phyloP scores from a whole-genome alignment of 208 protist genomes.

The Acanthamoeba sp. region DNA sequence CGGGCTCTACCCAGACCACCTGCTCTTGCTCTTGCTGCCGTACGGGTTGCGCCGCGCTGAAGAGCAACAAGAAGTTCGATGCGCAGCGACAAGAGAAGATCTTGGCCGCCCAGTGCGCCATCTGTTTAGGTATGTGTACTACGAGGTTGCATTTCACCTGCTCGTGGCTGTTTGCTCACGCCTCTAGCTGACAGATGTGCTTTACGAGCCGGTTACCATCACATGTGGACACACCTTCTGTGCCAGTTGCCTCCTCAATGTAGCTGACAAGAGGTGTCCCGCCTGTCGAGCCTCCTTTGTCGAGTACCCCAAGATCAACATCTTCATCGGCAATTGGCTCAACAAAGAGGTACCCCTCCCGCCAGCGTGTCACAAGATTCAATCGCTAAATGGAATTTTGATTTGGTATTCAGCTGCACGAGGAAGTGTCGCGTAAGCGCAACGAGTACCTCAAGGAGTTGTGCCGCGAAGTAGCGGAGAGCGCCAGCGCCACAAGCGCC shows the following conservation, averaged over 20 bases:
- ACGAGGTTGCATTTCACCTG: not conserved
- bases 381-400: no score
- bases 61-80: not conserved
- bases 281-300: not conserved
- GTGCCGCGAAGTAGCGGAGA: not conserved
- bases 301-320: constrained; percentile 32
- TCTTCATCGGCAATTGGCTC: constrained; percentile 20
- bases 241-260: not conserved
- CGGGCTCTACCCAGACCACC: not conserved
- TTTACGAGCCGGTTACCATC: constrained; percentile 10
- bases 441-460: not conserved
- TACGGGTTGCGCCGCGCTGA: not conserved
- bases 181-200: not conserved
- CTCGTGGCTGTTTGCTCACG: not conserved
- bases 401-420: not conserved
- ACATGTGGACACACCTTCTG: not conserved
- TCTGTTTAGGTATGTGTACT: not conserved
- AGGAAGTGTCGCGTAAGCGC: not conserved
- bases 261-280: constrained; percentile 3
- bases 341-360: constrained; percentile 8
- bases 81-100: not conserved
- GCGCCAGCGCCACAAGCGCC: not conserved
- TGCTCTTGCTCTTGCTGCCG: not conserved
- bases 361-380: not conserved
- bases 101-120: not conserved